These are phyloP conservation scores for Lathyrus oleraceus DNA, from an alignment of 306 rosid genomes.

Conservation along the genomic window DNA sequence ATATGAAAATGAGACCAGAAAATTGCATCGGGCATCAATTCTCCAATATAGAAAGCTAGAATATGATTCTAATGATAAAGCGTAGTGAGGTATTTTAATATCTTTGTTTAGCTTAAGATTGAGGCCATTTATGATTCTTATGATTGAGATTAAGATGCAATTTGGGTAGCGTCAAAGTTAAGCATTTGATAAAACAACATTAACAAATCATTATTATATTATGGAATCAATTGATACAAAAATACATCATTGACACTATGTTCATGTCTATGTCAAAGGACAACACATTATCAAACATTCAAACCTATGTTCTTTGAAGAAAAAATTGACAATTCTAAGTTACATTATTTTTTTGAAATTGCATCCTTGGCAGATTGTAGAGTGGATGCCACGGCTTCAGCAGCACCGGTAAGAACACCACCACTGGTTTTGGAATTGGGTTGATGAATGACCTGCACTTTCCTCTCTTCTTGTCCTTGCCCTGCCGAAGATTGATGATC, in stretches of 20 bases:
- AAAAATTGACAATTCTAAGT: background rate
- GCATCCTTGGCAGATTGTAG: slow-evolving; percentile 66
- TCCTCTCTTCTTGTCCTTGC: slow-evolving; percentile 42
- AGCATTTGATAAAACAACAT: slow-evolving; percentile 17
- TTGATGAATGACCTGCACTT: slow-evolving; percentile 59
- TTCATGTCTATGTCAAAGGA: slow-evolving; percentile 20
- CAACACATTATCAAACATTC: background rate
- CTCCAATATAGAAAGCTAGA: slow-evolving; percentile 40
- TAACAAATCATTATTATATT: background rate
- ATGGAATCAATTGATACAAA: slow-evolving; percentile 7
- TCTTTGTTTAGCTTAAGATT: slow-evolving; percentile 12
- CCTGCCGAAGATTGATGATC: slow-evolving; percentile 57
- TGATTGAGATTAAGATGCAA: slow-evolving; percentile 3
- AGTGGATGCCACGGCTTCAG: slow-evolving; percentile 51
- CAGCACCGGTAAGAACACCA: slow-evolving; percentile 57
- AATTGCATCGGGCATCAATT: slow-evolving; percentile 27
- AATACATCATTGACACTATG: slow-evolving; percentile 20
- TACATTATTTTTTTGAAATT: slow-evolving; percentile 38
- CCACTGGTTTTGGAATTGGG: slow-evolving; percentile 52
- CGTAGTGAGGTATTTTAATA: background rate
- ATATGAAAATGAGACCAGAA: slow-evolving; percentile 18
- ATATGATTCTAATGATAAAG: slow-evolving; percentile 61
- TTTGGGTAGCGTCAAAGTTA: slow-evolving; percentile 23
- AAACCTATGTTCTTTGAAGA: slow-evolving; percentile 11
- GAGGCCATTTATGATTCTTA: slow-evolving; percentile 6